Conservation (phyloP, 352 stramenopile species). For the Phytophthora europaea region DNA sequence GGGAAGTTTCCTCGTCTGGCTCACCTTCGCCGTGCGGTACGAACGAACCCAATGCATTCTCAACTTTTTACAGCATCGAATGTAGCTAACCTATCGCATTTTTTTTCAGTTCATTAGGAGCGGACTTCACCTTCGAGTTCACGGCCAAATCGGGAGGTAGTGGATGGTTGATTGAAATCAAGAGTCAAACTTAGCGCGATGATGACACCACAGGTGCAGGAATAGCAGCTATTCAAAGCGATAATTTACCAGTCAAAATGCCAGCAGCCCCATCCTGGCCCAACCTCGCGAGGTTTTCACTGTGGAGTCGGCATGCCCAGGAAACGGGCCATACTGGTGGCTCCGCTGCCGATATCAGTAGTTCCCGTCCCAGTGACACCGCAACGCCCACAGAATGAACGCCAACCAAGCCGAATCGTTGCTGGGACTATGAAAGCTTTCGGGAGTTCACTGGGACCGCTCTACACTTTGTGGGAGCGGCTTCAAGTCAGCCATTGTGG, state of each 20-base stretch:
- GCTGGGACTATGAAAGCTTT: slow-evolving; percentile 28
- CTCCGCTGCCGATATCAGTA: slow-evolving; percentile 10
- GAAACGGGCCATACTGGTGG: slow-evolving; percentile 27
- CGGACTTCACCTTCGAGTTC: slow-evolving; percentile 26
- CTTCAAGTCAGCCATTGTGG: slow-evolving; percentile 44
- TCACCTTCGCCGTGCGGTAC: slow-evolving; percentile 33
- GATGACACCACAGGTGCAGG: neutral
- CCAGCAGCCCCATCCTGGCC: neutral
- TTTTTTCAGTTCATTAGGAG: neutral
- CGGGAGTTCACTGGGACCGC: neutral
- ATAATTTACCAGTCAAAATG: neutral
- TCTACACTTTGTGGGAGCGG: slow-evolving; percentile 20
- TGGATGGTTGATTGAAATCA: neutral
- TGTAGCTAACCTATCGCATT: neutral
- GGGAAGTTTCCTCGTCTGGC: slow-evolving; percentile 45
- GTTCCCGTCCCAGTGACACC: neutral
- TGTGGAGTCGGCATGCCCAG: slow-evolving; percentile 17
- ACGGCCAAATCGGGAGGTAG: neutral
- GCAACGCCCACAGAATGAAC: slow-evolving; percentile 18
- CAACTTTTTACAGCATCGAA: neutral
- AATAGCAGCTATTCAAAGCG: slow-evolving; percentile 18
- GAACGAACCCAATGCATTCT: slow-evolving; percentile 20
- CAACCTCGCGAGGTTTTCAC: neutral
- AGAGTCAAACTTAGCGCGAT: neutral
- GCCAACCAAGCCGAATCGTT: slow-evolving; percentile 29